phyloP scores from a whole-genome alignment of 805 yeast species.

The Wickerhamomyces bisporus region DNA sequence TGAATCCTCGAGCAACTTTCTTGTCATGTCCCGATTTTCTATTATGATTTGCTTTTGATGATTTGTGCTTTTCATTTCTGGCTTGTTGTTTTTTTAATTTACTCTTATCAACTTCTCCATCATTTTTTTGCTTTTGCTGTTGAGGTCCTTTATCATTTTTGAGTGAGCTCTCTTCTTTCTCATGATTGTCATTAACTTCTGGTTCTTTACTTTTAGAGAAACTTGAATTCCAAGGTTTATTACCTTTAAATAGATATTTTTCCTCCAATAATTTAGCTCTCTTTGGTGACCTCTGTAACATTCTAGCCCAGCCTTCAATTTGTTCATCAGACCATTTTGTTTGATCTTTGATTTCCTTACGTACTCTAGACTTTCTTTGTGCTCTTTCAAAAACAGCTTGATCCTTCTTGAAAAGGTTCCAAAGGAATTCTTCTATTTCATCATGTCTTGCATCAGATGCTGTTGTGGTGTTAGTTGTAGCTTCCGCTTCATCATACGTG shows the following conservation, averaged over 20 bases:
- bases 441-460: constrained; percentile 25
- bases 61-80: constrained; percentile 50
- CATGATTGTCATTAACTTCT: constrained; percentile 6
- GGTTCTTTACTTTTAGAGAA: constrained; percentile 10
- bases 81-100: constrained; percentile 31
- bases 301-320: constrained; percentile 88
- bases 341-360: constrained; percentile 46
- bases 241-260: constrained; percentile 45
- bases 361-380: constrained; percentile 43
- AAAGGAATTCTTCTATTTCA: constrained; percentile 48
- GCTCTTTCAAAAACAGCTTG: constrained; percentile 42
- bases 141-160: background rate
- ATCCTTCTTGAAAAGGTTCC: constrained; percentile 49
- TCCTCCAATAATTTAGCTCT: constrained; percentile 61
- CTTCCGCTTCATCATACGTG: constrained; percentile 53
- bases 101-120: background rate
- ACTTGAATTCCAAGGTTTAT: constrained; percentile 26
- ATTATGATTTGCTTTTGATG: constrained; percentile 57
- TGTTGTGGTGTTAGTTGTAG: constrained; percentile 18
- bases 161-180: background rate
- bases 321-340: constrained; percentile 84
- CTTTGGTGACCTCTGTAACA: constrained; percentile 61
- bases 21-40: constrained; percentile 58
- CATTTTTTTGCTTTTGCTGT: constrained; percentile 3
- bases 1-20: constrained; percentile 33